Conservation (phyloP, 139 green algal species). For the Chlorella ohadii region DNA sequence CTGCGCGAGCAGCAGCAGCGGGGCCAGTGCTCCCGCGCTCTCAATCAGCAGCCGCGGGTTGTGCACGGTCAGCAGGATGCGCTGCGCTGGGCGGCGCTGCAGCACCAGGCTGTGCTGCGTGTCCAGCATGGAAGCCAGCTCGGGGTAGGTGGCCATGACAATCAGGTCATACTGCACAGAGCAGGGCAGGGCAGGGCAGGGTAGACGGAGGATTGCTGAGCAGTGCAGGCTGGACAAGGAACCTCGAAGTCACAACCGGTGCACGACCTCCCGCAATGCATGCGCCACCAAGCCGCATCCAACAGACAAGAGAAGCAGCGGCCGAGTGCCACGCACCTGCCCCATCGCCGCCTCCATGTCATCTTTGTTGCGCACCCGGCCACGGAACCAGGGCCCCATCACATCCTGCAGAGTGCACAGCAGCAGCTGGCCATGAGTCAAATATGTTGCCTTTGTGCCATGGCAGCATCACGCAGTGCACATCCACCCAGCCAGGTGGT, state of each 20-base stretch:
- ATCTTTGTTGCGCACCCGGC: neutral
- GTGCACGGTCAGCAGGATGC: conserved; percentile 7
- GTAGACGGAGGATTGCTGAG: no score
- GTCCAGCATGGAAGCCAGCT: neutral
- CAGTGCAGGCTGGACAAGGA: neutral
- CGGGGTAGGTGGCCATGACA: conserved; percentile 5
- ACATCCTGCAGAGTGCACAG: neutral
- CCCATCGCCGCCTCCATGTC: neutral
- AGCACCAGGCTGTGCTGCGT: neutral
- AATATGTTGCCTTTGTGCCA: no score
- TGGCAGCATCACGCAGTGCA: no score
- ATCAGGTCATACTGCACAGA: neutral
- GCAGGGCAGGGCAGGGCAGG: neutral
- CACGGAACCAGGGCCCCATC: conserved; percentile 2
- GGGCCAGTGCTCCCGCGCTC: neutral
- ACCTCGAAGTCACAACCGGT: neutral
- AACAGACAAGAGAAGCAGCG: no score
- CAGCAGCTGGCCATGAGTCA: no score
- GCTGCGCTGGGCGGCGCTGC: neutral
- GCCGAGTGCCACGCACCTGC: neutral
- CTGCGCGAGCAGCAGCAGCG: conserved; percentile 2
- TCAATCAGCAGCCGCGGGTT: neutral
- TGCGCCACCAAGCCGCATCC: neutral
- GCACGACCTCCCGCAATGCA: neutral
- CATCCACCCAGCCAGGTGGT: no score